phyloP scores from a whole-genome alignment of 1,284 basidiomycete species.

The Ceratobasidium sp. region DNA sequence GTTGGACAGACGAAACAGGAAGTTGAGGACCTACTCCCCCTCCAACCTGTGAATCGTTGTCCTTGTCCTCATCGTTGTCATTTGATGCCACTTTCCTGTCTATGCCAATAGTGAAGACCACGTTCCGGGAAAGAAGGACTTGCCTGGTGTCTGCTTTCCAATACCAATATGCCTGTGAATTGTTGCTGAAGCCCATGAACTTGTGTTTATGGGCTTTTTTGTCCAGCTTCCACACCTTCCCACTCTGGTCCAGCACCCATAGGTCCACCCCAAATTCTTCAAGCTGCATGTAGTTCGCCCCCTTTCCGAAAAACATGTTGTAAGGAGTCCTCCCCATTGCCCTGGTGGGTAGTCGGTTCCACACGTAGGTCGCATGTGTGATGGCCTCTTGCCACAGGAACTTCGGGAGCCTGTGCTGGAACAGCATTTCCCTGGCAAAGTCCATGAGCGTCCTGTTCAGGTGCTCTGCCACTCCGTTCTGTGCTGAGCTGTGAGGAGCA shows the following conservation, averaged over 20 bases:
- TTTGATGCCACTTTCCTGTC: neutral
- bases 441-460: neutral
- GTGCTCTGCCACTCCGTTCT: neutral
- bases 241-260: neutral
- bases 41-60: neutral
- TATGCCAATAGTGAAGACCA: neutral
- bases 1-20: too few species aligned
- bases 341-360: neutral
- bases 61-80: neutral
- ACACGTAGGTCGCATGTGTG: neutral
- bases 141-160: neutral
- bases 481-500: neutral
- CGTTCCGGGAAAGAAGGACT: neutral
- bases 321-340: neutral
- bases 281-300: neutral
- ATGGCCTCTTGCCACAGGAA: neutral
- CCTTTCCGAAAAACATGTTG: neutral
- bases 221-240: neutral
- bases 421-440: neutral
- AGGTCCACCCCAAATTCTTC: constrained; percentile 11
- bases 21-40: too few species aligned
- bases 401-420: neutral
- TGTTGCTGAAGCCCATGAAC: neutral
- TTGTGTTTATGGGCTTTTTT: neutral
- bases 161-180: neutral